Conservation (phyloP, 2,329 filamentous ascomycete species). For the Neopestalotiopsis clavispora region DNA sequence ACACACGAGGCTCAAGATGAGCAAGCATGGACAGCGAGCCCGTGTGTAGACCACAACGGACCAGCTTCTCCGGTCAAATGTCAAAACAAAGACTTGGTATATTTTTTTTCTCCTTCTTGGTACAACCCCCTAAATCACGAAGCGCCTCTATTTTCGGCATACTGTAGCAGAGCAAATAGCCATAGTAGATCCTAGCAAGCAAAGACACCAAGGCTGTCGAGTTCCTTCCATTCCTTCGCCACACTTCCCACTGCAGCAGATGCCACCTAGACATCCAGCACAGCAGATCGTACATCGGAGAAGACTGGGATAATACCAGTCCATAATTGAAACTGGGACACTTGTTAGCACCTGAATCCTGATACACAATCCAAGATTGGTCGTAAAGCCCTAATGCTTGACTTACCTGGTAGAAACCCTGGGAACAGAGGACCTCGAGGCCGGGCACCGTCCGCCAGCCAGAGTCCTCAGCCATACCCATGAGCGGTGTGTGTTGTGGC, state of each 20-base stretch:
- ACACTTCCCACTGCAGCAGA: background rate
- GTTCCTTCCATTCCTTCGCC: background rate
- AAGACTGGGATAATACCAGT: slow-evolving; percentile 80
- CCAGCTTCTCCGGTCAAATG: too few species aligned
- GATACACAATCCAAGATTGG: too few species aligned
- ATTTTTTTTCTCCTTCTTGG: too few species aligned
- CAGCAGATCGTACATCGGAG: slow-evolving; percentile 67
- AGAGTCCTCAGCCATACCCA: slow-evolving; percentile 78
- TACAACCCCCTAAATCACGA: too few species aligned
- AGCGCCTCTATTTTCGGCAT: too few species aligned
- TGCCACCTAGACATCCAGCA: slow-evolving; percentile 45
- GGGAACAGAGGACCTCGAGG: slow-evolving; percentile 85
- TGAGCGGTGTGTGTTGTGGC: slow-evolving; percentile 80
- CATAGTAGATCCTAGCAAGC: background rate
- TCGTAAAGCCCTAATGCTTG: background rate
- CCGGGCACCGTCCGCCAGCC: slow-evolving; percentile 87
- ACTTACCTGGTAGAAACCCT: slow-evolving; percentile 85
- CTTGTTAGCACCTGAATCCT: slow-evolving; percentile 25
- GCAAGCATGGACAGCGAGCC: too few species aligned
- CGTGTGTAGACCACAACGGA: too few species aligned
- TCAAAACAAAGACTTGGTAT: too few species aligned
- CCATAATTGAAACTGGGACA: slow-evolving; percentile 76
- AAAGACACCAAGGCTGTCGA: background rate
- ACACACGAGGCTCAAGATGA: too few species aligned
- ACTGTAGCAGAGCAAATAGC: background rate